Percentiles rank a stretch among this genome's conserved stretches.
These are phyloP conservation scores for Sphagnum contortum DNA, from an alignment of 225 moss, liverwort and hornwort genomes.

Conservation along the genomic window DNA sequence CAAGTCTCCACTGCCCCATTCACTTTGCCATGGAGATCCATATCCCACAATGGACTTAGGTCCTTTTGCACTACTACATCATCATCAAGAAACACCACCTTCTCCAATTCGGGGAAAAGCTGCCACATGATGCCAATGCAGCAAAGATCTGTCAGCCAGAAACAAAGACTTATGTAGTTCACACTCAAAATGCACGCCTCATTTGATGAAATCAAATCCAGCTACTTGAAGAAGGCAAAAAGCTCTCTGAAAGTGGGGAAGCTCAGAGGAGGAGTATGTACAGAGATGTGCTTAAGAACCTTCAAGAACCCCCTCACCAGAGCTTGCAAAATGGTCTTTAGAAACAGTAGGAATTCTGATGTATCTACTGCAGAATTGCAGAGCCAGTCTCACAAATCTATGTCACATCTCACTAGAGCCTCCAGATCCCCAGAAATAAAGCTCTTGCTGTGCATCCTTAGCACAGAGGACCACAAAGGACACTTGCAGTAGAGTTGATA, in stretches of 20 bases:
- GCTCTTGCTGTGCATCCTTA: not conserved
- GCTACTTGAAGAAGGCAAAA: not conserved
- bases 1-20: slow-evolving; percentile 99
- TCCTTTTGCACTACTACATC: slow-evolving; percentile 96
- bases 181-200: not conserved
- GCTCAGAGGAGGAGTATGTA: too few species aligned
- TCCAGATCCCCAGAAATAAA: too few species aligned
- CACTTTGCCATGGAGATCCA: slow-evolving; percentile 86
- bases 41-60: slow-evolving; percentile 64
- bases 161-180: not conserved
- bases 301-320: not conserved
- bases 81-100: slow-evolving; percentile 95
- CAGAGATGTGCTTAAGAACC: too few species aligned
- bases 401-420: too few species aligned
- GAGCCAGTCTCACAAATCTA: not conserved
- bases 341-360: not conserved
- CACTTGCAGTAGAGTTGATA: not conserved
- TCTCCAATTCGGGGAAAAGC: slow-evolving; percentile 88
- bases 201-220: slow-evolving; percentile 1
- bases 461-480: not conserved
- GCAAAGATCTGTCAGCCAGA: not conserved
- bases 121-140: slow-evolving; percentile 22
- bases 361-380: not conserved
- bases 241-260: too few species aligned
- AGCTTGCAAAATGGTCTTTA: not conserved